These are phyloP conservation scores for Tetraselmis striata DNA, from an alignment of 139 green algal genomes.

Conservation along the genomic window DNA sequence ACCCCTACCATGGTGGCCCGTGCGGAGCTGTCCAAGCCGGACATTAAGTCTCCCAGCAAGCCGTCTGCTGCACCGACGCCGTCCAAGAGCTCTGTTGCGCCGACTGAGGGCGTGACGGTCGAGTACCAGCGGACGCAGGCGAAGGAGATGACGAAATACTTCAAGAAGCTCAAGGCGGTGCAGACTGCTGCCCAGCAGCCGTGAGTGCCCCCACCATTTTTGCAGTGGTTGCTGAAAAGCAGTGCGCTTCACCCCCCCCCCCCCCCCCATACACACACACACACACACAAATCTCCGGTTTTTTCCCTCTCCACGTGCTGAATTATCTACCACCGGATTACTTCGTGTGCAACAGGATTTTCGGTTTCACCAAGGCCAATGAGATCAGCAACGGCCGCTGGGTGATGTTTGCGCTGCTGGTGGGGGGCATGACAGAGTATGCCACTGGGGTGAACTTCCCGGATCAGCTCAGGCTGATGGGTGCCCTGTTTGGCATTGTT, in stretches of 20 bases:
- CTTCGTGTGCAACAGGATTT: too few relatives aligned
- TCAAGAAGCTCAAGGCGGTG: constrained; percentile 48
- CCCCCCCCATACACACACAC: too few relatives aligned
- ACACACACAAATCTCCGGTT: too few relatives aligned
- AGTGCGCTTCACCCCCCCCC: too few relatives aligned
- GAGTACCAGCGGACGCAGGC: constrained; percentile 83
- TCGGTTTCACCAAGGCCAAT: constrained; percentile 86
- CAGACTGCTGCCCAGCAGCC: constrained; percentile 31
- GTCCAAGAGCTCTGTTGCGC: background rate
- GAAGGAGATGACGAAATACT: constrained; percentile 88
- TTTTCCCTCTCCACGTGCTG: too few relatives aligned
- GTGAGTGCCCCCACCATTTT: too few relatives aligned
- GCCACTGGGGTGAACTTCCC: constrained; percentile 88
- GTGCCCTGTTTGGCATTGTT: constrained; percentile 75
- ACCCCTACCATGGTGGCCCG: background rate
- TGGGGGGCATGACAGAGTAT: constrained; percentile 94
- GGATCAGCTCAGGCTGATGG: constrained; percentile 78
- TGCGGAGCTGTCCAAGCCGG: background rate
- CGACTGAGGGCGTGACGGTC: constrained; percentile 48
- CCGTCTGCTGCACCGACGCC: background rate
- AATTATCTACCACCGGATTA: too few relatives aligned
- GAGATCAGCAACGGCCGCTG: constrained; percentile 94
- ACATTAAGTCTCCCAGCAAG: background rate
- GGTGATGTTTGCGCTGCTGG: constrained; percentile 92
- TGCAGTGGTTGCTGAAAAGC: too few relatives aligned